These are phyloP conservation scores for Murraya paniculata DNA, from an alignment of 345 rosid species.

Conservation along the genomic window DNA sequence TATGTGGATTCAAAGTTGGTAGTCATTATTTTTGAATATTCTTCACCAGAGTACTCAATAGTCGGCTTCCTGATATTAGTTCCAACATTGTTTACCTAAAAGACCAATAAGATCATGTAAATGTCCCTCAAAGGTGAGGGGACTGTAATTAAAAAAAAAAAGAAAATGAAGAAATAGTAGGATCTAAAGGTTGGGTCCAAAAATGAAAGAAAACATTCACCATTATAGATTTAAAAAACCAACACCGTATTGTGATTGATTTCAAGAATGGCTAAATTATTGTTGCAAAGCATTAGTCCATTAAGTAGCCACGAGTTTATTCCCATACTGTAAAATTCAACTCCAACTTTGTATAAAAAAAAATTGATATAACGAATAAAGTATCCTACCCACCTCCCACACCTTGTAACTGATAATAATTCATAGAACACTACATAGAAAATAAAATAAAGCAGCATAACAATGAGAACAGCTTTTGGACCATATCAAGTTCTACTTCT, in stretches of 20 bases:
- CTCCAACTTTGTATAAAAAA: neutral
- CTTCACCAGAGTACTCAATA: slow-evolving; percentile 63
- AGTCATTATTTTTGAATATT: slow-evolving; percentile 49
- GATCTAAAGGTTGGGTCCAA: neutral
- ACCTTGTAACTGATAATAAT: neutral
- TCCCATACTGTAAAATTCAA: neutral
- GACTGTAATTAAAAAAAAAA: too few species aligned
- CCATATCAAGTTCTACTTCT: neutral
- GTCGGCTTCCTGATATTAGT: slow-evolving; percentile 83
- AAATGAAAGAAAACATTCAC: neutral
- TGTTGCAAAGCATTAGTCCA: neutral
- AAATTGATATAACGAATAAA: neutral
- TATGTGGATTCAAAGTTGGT: slow-evolving; percentile 77
- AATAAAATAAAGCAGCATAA: neutral
- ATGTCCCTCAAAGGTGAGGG: neutral
- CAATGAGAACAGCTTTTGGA: neutral
- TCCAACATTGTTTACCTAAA: slow-evolving; percentile 84
- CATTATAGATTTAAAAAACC: neutral
- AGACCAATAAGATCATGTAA: slow-evolving; percentile 12
- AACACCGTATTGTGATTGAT: neutral
- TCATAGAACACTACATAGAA: neutral
- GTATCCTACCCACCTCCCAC: neutral
- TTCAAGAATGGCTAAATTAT: neutral
- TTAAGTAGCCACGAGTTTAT: neutral
- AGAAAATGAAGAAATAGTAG: too few species aligned